phyloP scores from a whole-genome alignment of 1,284 basidiomycete genomes.

The Xerocomus amazonicus region DNA sequence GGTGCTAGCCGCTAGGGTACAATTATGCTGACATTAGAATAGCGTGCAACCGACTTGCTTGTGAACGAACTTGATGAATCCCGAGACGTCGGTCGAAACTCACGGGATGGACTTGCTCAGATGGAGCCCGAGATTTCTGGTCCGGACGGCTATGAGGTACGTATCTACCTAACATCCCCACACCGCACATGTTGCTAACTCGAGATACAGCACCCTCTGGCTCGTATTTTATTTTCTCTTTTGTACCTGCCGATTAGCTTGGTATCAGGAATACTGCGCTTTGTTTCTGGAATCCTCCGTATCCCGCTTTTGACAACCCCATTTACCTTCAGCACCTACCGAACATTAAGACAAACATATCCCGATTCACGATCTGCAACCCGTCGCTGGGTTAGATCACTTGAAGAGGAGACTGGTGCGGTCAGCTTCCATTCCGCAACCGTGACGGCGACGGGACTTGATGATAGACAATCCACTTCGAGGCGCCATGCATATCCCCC shows the following conservation, averaged over 20 bases:
- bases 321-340: constrained; percentile 42
- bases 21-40: constrained; percentile 1
- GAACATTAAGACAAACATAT: constrained; percentile 33
- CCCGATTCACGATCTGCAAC: constrained; percentile 48
- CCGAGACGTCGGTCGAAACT: constrained; percentile 7
- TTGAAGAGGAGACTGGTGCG: constrained; percentile 81
- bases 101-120: constrained; percentile 29
- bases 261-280: constrained; percentile 48
- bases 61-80: constrained; percentile 40
- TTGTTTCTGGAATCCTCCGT: constrained; percentile 51
- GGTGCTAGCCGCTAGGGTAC: background rate
- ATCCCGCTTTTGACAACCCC: constrained; percentile 47
- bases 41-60: constrained; percentile 61
- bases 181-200: background rate
- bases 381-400: constrained; percentile 69
- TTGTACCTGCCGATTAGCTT: constrained; percentile 47
- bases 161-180: background rate
- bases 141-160: constrained; percentile 29
- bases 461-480: constrained; percentile 21
- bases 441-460: constrained; percentile 40
- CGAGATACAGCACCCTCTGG: constrained; percentile 6
- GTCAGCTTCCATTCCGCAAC: constrained; percentile 43
- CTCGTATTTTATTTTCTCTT: constrained; percentile 30
- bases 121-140: constrained; percentile 53
- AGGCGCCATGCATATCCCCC: constrained; percentile 29